Evolutionary conservation across 176 grass and related monocot species (phyloP), one percentile per base, ranked within the genome.

Genomic region (Oryza glumipatula): DNA sequence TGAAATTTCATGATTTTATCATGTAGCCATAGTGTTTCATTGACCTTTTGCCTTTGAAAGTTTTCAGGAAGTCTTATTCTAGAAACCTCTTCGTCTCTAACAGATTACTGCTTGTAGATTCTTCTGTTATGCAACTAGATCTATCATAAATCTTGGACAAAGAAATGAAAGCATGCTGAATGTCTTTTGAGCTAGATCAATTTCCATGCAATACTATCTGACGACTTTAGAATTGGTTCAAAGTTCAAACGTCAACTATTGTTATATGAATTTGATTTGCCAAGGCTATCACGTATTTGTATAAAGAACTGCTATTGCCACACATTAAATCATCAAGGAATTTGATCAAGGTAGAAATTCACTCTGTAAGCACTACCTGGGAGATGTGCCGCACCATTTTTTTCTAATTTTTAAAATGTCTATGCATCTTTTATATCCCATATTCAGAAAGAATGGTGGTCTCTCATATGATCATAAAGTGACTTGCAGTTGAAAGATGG

Each of bases 351-450:
- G 28, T 60, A 44, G 12, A 60, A 83, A 82, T 45, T 68, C 30
- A 70, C 5, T 30, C 69, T 39, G 28, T 22, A 73, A 58, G 58
- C 78, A 26, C 21, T 78, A 67, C 46, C 21, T 63, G 58, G 23
- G 38, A 67, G 54, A 24, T 12, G 21, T 73, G 24, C 7, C 61
- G n/a, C 52, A 33, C 10, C n/a, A 3, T 16, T 46, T 56, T 56
- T 7, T 67, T 85, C 47, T 74, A 30, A 47, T 48, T 48, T 80
- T 44, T 9, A 67, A 66, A 47, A 26, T 79, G 49, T 39, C n/a
- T 78, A 21, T 85, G n/a, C n/a, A 26, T 11, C 47, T 78, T 90
- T 24, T 65, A 43, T 52, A 63, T 72, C 77, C 5, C 35, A 14
- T 72, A 68, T 58, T 46, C 12, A 65, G 10, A 89, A 22, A 48